A percentile compares a stretch with the other conserved stretches of the same genome.
Conservation (phyloP, 2,329 filamentous ascomycete genomes). For the Aureobasidium leucospermi region DNA sequence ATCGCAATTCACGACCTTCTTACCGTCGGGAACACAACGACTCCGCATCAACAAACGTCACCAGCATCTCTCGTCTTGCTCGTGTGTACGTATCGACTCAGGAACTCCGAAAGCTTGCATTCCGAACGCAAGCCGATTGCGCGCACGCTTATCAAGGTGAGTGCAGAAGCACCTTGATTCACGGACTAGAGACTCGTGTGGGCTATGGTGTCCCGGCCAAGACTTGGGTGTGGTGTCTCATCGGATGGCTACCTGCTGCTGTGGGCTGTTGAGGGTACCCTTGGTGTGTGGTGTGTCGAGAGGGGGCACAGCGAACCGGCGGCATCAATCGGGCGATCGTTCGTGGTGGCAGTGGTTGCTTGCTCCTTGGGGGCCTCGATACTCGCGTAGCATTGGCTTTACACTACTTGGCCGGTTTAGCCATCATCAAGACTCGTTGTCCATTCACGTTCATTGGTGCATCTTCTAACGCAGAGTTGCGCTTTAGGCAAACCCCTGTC, state of each 20-base stretch:
- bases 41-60: constrained; percentile 11
- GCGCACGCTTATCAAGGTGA: constrained; percentile 13
- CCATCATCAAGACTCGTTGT: constrained; percentile 10
- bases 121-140: not conserved
- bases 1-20: constrained; percentile 9
- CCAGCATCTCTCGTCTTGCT: not conserved
- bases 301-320: constrained; percentile 7
- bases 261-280: constrained; percentile 3
- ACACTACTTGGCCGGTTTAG: constrained; percentile 14
- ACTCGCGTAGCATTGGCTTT: constrained; percentile 11
- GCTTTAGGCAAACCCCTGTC: constrained; percentile 17
- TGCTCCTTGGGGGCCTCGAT: not conserved
- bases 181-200: constrained; percentile 8
- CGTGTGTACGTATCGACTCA: not conserved
- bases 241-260: not conserved
- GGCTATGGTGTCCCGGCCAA: constrained; percentile 4
- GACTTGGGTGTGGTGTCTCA: not conserved
- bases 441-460: constrained; percentile 12
- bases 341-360: not conserved
- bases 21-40: constrained; percentile 7
- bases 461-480: constrained; percentile 12
- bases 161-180: constrained; percentile 9
- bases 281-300: constrained; percentile 3
- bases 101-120: constrained; percentile 1
- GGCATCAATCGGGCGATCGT: constrained; percentile 10